Evolutionary conservation across 2,329 filamentous ascomycete species (phyloP), one percentile per base, ranked within the genome.

Genomic region (Fusarium metavorans): DNA sequence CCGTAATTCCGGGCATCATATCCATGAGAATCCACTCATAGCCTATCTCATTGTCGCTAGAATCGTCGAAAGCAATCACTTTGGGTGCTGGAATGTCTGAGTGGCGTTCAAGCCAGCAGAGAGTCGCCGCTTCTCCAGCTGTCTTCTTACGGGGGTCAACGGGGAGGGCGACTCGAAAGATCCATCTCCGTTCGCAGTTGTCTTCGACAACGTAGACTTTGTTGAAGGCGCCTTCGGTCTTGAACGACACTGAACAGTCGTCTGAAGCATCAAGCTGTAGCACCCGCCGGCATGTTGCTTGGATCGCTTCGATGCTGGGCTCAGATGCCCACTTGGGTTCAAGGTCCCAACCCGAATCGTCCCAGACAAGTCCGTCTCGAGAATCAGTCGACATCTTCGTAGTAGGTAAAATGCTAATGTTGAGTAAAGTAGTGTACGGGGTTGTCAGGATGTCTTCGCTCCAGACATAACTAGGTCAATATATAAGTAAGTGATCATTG

Each of bases 21-120:
- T 80, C 75, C 81, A 85, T 83, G 79, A 66, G 60, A 11, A 85
- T 85, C 83, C 83, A 86, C 75, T 85, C 83, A 20, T 81, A 84
- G 0, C 81, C 83, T 32, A 85, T 77, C 25, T 80, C 74, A 35
- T 84, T 85, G 2, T 80, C 50, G 18, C 54, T 70, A 2, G 69
- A 79, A 32, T 81, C 76, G 30, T 83, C 79, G 64, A 79, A 84
- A 2, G 74, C 80, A 39, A 83, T 56, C 4, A 85, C 77, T 2
- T 71, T 57, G 3, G 84, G 79, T 5, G 84, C 78, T 0, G 82
- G 84, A 2, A 85, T 75, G 1, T 64, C 59, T 0, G 83, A 82
- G 41, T 77, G 72, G 6, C 74, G 62, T 6, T 70, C 66, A 16
- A 85, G 66, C 73, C 79, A 84, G 0, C 71, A 64, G 14, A 85